Conservation (phyloP, 2,329 filamentous ascomycete species). For the Colletotrichum tropicicola region DNA sequence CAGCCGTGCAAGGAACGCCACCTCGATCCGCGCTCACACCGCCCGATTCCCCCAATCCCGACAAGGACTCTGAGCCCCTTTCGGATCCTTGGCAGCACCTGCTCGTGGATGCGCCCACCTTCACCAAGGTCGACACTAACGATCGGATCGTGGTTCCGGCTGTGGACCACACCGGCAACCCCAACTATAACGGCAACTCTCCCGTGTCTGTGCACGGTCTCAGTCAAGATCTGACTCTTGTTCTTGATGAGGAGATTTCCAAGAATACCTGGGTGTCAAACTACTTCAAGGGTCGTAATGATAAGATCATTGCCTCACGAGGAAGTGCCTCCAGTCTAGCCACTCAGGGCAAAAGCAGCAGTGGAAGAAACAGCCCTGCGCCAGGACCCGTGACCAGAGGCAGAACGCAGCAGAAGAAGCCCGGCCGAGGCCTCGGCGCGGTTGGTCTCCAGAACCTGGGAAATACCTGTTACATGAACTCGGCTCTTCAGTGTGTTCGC, state of each 20-base stretch:
- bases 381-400: conserved; percentile 75
- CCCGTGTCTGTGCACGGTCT: conserved; percentile 74
- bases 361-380: conserved; percentile 75
- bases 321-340: conserved; percentile 42
- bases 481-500: conserved; percentile 91
- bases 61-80: conserved; percentile 38
- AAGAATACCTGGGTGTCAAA: conserved; percentile 67
- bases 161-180: conserved; percentile 74
- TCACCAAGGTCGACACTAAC: conserved; percentile 45
- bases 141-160: conserved; percentile 33
- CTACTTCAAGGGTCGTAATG: conserved; percentile 43
- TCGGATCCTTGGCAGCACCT: conserved; percentile 48
- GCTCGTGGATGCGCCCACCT: conserved; percentile 61
- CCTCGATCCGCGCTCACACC: conserved; percentile 47
- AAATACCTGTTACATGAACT: conserved; percentile 99
- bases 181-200: conserved; percentile 80
- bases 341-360: conserved; percentile 55
- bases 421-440: conserved; percentile 76
- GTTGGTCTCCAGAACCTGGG: conserved; percentile 90
- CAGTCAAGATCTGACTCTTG: conserved; percentile 76
- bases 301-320: conserved; percentile 46
- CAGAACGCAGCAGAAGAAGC: conserved; percentile 72
- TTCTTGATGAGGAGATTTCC: conserved; percentile 83
- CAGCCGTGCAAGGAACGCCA: conserved; percentile 44
- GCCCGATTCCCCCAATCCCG: conserved; percentile 48